Base-by-base conservation (phyloP, 2,329 filamentous ascomycete genomes). In the Arthrobotrys conoides region DNA sequence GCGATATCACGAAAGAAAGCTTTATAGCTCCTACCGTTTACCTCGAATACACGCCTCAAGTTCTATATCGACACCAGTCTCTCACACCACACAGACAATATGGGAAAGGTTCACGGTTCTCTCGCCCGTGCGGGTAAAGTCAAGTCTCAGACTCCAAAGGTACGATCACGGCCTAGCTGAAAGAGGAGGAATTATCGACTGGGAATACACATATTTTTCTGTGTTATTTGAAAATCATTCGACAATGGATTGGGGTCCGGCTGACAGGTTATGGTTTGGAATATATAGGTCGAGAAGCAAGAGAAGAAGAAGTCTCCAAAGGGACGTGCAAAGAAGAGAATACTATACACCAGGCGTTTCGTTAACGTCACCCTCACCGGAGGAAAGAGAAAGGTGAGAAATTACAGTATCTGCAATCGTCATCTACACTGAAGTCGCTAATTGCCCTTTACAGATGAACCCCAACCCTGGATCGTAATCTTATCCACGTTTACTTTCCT, bases 281-380 rank as follows among this genome's bases (percentile, higher is more conserved):
- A 63, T 78, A 85, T 78, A 85, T 84, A 94, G 92, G 92, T 95
- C 87, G 93, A 96, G 88, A 87, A 89, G 78, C 92, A 94, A 88
- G 94, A 97, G 91, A 97, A 97, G 92, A 89, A 92, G 88, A 97
- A 98, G 92, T 90, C 88, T 84, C 94, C 95, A 86, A 97, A 97
- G 91, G 95, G 95, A 85, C 94, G 95, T 85, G 95, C 95, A 83
- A 93, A 96, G 89, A 98, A 98, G 94, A 91, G 95, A 85, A 91
- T 96, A 80, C 72, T 82, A 63, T 97, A 97, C 91, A 97, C 93
- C 84, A 92, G 95, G 86, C 94, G 95, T 85, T 98, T 98, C 89
- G 94, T 98, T 83, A 97, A 98, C 88, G 94, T 98, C 86, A 96
- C 93, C 85, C 90, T 97, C 88, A 96, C 94, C 82, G 94, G 94